Evolutionary conservation across 345 rosid species (phyloP).

Genomic region (Bretschneidera sinensis): DNA sequence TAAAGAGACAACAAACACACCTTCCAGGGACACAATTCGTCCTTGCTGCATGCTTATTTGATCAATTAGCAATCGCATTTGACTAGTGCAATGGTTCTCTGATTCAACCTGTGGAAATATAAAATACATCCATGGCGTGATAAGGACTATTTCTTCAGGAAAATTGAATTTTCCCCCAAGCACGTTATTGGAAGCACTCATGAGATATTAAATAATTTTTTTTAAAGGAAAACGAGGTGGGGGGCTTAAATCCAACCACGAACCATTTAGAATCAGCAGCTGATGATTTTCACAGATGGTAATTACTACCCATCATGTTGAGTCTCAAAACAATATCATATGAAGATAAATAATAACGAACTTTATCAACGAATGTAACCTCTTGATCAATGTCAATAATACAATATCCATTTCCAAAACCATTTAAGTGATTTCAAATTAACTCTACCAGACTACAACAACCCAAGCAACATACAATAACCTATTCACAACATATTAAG

Average conservation of each 20-base stretch:
- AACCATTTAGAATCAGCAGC: not conserved
- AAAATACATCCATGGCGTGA: not conserved
- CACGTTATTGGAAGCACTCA: not conserved
- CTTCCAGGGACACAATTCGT: slow-evolving; percentile 69
- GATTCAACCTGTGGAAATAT: slow-evolving; percentile 56
- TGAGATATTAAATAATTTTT: not conserved
- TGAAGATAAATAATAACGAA: not conserved
- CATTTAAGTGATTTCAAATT: not conserved
- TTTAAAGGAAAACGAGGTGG: not conserved
- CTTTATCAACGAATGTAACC: not conserved
- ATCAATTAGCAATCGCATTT: slow-evolving; percentile 69
- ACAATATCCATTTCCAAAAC: not conserved
- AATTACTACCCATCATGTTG: no score
- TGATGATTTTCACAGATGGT: not conserved
- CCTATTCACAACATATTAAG: no score
- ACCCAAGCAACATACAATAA: no score
- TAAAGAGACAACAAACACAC: slow-evolving; percentile 21
- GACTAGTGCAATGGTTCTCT: slow-evolving; percentile 71
- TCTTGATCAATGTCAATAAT: no score
- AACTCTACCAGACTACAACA: not conserved
- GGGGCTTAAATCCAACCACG: not conserved
- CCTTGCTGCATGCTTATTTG: slow-evolving; percentile 76
- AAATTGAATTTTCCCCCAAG: not conserved
- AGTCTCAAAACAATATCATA: not conserved
- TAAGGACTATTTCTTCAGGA: not conserved